These are phyloP conservation scores for Fusarium sp. DNA, from an alignment of 2,329 filamentous ascomycete species.

Conservation along the genomic window DNA sequence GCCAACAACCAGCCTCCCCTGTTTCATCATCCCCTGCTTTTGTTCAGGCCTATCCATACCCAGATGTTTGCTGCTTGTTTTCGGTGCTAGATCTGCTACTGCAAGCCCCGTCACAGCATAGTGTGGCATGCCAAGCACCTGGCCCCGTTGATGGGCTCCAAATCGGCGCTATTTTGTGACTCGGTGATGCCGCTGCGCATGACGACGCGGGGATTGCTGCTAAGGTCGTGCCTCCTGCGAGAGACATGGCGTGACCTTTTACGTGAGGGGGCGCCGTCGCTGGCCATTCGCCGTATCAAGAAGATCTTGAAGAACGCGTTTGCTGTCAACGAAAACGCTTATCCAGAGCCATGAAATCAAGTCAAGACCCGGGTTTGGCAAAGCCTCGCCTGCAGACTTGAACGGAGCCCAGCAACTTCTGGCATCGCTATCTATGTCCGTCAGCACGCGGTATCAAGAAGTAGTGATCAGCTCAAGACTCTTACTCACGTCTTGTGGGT, in stretches of 20 bases:
- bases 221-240: conserved; percentile 1
- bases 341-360: too few relatives aligned
- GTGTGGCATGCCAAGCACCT: background rate
- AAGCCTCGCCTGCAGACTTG: too few relatives aligned
- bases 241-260: conserved; percentile 23
- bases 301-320: too few relatives aligned
- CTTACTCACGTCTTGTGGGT: background rate
- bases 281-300: background rate
- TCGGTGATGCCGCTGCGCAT: background rate
- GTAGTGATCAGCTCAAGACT: background rate
- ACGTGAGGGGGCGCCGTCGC: background rate
- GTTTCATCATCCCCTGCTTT: too few relatives aligned
- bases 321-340: too few relatives aligned
- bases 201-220: background rate
- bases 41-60: too few relatives aligned
- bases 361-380: too few relatives aligned
- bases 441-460: background rate
- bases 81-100: background rate
- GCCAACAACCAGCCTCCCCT: too few relatives aligned
- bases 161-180: background rate
- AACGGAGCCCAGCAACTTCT: background rate
- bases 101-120: background rate
- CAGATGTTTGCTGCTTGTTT: too few relatives aligned
- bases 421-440: background rate
- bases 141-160: too few relatives aligned